Evolutionary conservation across 495 filamentous ascomycete genomes (phyloP).

Genomic region (Penicillium odoratum): DNA sequence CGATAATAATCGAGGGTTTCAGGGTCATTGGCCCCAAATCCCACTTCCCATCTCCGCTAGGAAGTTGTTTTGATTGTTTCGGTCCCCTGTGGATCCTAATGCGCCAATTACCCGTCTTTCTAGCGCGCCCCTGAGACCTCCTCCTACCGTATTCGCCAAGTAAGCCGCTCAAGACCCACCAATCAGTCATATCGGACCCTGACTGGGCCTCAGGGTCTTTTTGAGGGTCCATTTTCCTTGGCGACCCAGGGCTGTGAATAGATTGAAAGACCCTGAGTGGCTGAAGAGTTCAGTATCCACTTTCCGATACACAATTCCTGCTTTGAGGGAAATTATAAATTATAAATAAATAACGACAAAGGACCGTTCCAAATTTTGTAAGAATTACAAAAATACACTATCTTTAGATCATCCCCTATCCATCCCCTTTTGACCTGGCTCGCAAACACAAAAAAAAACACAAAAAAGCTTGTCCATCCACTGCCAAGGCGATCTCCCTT

Average conservation of each 20-base stretch:
- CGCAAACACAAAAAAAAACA: constrained; percentile 4
- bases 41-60: neutral
- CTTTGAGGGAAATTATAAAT: neutral
- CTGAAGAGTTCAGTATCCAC: constrained; percentile 1
- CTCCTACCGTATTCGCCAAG: constrained; percentile 12
- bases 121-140: constrained; percentile 7
- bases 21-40: constrained; percentile 3
- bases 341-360: neutral
- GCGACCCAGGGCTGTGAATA: neutral
- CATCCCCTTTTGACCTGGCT: neutral
- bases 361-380: too few relatives aligned
- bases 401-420: constrained; percentile 7
- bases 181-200: neutral
- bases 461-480: constrained; percentile 7
- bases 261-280: constrained; percentile 2
- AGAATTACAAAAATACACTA: neutral
- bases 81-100: constrained; percentile 1
- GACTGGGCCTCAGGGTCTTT: constrained; percentile 2
- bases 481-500: constrained; percentile 9
- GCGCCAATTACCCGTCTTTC: constrained; percentile 1
- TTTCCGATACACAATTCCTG: neutral
- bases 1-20: constrained; percentile 1
- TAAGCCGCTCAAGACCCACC: constrained; percentile 1
- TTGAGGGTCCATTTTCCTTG: constrained; percentile 1
- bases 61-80: constrained; percentile 3